phyloP scores from a whole-genome alignment of 106 monocot genomes.

The Acorus calamus region DNA sequence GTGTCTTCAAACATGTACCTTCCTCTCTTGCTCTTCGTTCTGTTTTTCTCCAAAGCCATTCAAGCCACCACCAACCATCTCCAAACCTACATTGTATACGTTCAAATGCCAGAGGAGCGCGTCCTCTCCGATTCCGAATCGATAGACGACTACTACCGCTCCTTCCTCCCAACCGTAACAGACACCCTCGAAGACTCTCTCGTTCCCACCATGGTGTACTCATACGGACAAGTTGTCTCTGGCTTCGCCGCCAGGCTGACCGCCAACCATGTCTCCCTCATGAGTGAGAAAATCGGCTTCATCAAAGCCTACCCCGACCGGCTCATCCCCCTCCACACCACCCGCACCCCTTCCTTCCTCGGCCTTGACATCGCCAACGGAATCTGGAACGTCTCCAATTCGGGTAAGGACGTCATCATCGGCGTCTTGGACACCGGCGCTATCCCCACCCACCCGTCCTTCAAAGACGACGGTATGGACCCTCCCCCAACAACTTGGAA shows the following conservation, averaged over 20 bases:
- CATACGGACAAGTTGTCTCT: background rate
- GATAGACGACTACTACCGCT: background rate
- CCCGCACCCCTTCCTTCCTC: conserved; percentile 8
- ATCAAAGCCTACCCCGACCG: background rate
- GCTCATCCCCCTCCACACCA: conserved; percentile 3
- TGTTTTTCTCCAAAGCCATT: too few species aligned
- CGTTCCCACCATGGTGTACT: background rate
- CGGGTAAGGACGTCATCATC: conserved; percentile 14
- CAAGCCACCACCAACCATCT: too few species aligned
- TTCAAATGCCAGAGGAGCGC: too few species aligned
- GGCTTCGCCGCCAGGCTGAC: conserved; percentile 14
- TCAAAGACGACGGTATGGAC: conserved; percentile 6
- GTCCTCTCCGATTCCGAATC: too few species aligned
- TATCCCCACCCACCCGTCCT: conserved; percentile 1
- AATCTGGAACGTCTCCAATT: background rate
- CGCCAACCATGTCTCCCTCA: background rate
- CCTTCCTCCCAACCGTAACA: conserved; percentile 8
- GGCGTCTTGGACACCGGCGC: conserved; percentile 13
- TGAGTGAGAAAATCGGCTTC: conserved; percentile 3
- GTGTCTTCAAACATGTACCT: too few species aligned
- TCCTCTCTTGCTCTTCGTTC: too few species aligned
- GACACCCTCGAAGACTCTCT: background rate
- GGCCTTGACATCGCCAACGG: background rate
- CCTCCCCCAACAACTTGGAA: conserved; percentile 5
- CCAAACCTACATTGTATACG: too few species aligned